These are phyloP conservation scores for grape (Vitis vinifera) DNA, from an alignment of 164 flowering plant genomes.

Conservation along the genomic window DNA sequence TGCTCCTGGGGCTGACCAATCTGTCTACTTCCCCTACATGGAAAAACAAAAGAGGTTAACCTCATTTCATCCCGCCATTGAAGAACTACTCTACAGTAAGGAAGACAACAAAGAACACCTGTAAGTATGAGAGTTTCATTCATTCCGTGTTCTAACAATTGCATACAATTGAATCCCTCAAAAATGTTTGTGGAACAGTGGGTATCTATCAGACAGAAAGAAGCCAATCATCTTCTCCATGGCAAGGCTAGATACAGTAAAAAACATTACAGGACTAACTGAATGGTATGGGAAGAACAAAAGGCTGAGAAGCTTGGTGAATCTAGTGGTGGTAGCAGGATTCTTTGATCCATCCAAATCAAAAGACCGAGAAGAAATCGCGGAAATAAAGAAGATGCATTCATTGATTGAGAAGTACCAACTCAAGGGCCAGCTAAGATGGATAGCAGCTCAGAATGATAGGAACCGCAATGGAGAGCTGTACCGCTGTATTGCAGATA, in stretches of 20 bases:
- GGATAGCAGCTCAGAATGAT: slow-evolving; percentile 95
- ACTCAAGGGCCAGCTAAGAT: slow-evolving; percentile 77
- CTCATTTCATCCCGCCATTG: slow-evolving; percentile 71
- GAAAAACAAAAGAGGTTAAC: slow-evolving; percentile 60
- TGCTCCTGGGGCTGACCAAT: slow-evolving; percentile 93
- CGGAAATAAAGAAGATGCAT: slow-evolving; percentile 90
- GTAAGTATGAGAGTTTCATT: slow-evolving; percentile 39
- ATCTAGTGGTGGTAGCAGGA: slow-evolving; percentile 86
- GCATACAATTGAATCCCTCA: background rate
- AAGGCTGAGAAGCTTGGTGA: slow-evolving; percentile 64
- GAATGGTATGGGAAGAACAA: slow-evolving; percentile 93
- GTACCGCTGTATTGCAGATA: slow-evolving; percentile 84
- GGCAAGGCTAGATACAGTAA: slow-evolving; percentile 96
- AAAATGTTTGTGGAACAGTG: slow-evolving; percentile 46
- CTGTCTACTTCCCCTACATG: slow-evolving; percentile 83
- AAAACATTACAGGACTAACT: slow-evolving; percentile 77
- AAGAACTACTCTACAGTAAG: slow-evolving; percentile 71
- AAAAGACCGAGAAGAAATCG: slow-evolving; percentile 88
- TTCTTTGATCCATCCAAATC: slow-evolving; percentile 84
- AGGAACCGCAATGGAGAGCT: slow-evolving; percentile 78
- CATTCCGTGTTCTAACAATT: background rate
- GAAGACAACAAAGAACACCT: slow-evolving; percentile 75
- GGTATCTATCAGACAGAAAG: slow-evolving; percentile 69
- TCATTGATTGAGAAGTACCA: slow-evolving; percentile 62
- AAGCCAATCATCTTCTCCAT: slow-evolving; percentile 96